Percentiles rank a stretch among this genome's conserved stretches.
phyloP scores from a whole-genome alignment of 2,329 filamentous ascomycete species.

The Monosporascus sp. region DNA sequence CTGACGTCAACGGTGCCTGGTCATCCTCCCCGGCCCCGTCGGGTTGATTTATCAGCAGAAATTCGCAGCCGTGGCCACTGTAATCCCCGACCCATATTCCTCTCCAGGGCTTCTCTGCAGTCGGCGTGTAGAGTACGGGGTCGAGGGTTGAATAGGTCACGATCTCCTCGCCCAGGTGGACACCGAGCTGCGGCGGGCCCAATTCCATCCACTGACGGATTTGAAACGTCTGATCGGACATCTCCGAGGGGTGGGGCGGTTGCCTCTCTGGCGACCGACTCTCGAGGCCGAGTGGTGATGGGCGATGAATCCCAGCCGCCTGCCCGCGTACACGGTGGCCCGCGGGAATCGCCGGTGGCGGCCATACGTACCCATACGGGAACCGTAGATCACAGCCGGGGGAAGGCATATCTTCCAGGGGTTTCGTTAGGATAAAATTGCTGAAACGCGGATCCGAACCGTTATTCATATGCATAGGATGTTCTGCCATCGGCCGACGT shows the following conservation, averaged over 20 bases:
- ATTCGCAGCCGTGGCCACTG: slow-evolving; percentile 81
- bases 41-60: slow-evolving; percentile 75
- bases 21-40: slow-evolving; percentile 46
- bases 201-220: slow-evolving; percentile 75
- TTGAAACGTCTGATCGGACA: slow-evolving; percentile 67
- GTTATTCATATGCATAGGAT: slow-evolving; percentile 47
- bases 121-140: slow-evolving; percentile 72
- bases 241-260: slow-evolving; percentile 45
- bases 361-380: slow-evolving; percentile 63
- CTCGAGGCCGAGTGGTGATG: slow-evolving; percentile 10
- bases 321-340: slow-evolving; percentile 43
- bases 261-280: slow-evolving; percentile 17
- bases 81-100: slow-evolving; percentile 95
- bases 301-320: slow-evolving; percentile 16
- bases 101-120: slow-evolving; percentile 72
- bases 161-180: slow-evolving; percentile 50
- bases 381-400: slow-evolving; percentile 26
- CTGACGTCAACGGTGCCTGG: slow-evolving; percentile 35
- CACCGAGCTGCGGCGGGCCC: slow-evolving; percentile 34
- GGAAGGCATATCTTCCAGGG: slow-evolving; percentile 35
- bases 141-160: slow-evolving; percentile 69
- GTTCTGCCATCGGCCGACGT: slow-evolving; percentile 43
- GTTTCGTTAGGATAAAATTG: slow-evolving; percentile 62
- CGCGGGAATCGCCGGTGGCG: slow-evolving; percentile 66
- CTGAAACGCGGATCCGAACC: slow-evolving; percentile 51